Conservation (phyloP, 2,329 filamentous ascomycete genomes). For the Ceratocystiopsis minuta region DNA sequence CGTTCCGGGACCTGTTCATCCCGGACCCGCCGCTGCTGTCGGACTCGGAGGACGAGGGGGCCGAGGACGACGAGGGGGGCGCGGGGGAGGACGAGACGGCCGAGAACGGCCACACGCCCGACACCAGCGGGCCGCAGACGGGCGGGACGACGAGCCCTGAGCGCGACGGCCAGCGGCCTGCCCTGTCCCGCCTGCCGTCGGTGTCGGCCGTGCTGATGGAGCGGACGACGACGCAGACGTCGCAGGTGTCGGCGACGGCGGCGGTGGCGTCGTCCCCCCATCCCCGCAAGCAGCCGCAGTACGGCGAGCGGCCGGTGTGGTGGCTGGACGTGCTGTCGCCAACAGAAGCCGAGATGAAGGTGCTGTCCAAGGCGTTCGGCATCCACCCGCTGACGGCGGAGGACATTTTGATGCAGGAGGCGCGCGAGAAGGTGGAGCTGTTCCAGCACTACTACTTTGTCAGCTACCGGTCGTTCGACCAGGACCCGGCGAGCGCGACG, state of each 20-base stretch:
- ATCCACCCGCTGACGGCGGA: constrained; percentile 92
- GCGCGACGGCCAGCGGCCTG: neutral
- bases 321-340: constrained; percentile 89
- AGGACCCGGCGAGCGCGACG: constrained; percentile 74
- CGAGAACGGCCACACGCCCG: too few species aligned
- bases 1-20: constrained; percentile 73
- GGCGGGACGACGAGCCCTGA: neutral
- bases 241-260: constrained; percentile 4
- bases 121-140: too few species aligned
- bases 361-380: constrained; percentile 78
- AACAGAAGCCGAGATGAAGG: constrained; percentile 89
- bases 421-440: constrained; percentile 91
- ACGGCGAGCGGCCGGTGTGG: constrained; percentile 79
- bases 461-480: constrained; percentile 95
- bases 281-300: constrained; percentile 21
- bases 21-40: constrained; percentile 64
- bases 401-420: constrained; percentile 94
- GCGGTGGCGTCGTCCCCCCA: too few species aligned
- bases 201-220: neutral
- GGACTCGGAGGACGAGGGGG: constrained; percentile 45
- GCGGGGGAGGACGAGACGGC: neutral
- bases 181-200: neutral
- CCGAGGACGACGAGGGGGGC: constrained; percentile 29
- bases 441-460: constrained; percentile 98
- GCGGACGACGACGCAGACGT: constrained; percentile 7